Percentiles rank a stretch among this genome's conserved stretches.
These are phyloP conservation scores for Nakazawaea anatomiae DNA, from an alignment of 805 yeast species.

Conservation along the genomic window DNA sequence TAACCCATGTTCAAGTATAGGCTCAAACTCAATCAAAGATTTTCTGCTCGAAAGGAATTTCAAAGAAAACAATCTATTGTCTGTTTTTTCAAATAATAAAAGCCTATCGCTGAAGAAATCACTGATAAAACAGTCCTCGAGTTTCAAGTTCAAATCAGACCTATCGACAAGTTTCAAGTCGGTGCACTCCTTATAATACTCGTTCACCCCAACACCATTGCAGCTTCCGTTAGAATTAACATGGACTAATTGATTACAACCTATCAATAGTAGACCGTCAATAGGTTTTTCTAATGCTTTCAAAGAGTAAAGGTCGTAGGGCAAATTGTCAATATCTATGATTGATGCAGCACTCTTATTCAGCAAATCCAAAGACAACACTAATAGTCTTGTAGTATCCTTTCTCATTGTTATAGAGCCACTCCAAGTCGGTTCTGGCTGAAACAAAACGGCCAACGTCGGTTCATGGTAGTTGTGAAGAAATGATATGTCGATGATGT, in stretches of 20 bases:
- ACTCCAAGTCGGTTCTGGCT: conserved; percentile 67
- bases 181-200: conserved; percentile 37
- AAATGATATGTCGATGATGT: conserved; percentile 68
- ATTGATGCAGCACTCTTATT: conserved; percentile 60
- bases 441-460: conserved; percentile 63
- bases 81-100: conserved; percentile 1
- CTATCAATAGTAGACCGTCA: conserved; percentile 63
- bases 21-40: conserved; percentile 18
- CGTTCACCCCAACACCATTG: conserved; percentile 58
- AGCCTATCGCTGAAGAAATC: conserved; percentile 15
- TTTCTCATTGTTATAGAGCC: conserved; percentile 57
- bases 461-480: conserved; percentile 75
- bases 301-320: conserved; percentile 65
- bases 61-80: background rate
- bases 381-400: conserved; percentile 58
- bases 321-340: conserved; percentile 56
- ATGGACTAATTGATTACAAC: conserved; percentile 73
- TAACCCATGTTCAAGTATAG: conserved; percentile 26
- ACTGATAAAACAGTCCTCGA: conserved; percentile 46
- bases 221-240: conserved; percentile 72
- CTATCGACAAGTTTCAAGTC: conserved; percentile 37
- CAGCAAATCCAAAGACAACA: conserved; percentile 60
- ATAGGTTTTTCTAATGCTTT: conserved; percentile 61
- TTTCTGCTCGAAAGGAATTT: conserved; percentile 10
- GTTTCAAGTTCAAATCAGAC: conserved; percentile 40